Evolutionary conservation across 1,284 basidiomycete genomes (phyloP).

Genomic region (Fomitopsis schrenkii): DNA sequence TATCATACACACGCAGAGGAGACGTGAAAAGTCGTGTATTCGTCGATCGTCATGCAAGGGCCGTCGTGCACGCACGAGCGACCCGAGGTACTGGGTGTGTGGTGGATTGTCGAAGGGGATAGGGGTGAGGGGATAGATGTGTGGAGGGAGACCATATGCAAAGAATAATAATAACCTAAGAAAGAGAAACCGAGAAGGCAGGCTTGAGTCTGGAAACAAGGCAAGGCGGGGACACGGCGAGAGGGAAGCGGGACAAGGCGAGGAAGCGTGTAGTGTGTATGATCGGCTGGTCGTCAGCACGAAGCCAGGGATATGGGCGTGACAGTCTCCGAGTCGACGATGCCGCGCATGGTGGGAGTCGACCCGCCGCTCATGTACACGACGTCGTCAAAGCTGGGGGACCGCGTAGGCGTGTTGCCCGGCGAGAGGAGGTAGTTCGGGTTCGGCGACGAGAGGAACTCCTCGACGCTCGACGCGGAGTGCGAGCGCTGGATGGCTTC

Average conservation of each 20-base stretch:
- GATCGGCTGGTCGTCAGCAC: constrained; percentile 1
- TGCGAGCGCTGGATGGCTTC: constrained; percentile 45
- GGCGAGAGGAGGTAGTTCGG: constrained; percentile 20
- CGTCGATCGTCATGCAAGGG: not conserved
- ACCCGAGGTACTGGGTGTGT: not conserved
- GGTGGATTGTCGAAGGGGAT: not conserved
- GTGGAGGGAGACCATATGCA: not conserved
- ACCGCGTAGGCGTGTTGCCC: constrained; percentile 24
- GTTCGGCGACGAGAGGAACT: constrained; percentile 32
- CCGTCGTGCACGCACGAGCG: not conserved
- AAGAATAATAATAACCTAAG: not conserved
- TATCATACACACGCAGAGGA: constrained; percentile 1
- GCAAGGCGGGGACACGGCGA: not conserved
- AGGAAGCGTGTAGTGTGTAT: not conserved
- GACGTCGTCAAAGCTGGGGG: constrained; percentile 30
- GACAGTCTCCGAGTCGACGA: constrained; percentile 9
- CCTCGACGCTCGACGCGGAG: constrained; percentile 53
- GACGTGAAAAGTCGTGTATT: not conserved
- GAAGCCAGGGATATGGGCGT: constrained; percentile 13
- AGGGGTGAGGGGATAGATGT: constrained; percentile 1
- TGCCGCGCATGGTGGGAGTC: constrained; percentile 24
- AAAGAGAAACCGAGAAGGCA: not conserved
- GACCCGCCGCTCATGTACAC: constrained; percentile 19
- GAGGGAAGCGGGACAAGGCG: not conserved
- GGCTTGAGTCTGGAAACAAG: not conserved